Base-by-base conservation (phyloP, 2,329 filamentous ascomycete species). In the Dendrostoma leiphaemia region DNA sequence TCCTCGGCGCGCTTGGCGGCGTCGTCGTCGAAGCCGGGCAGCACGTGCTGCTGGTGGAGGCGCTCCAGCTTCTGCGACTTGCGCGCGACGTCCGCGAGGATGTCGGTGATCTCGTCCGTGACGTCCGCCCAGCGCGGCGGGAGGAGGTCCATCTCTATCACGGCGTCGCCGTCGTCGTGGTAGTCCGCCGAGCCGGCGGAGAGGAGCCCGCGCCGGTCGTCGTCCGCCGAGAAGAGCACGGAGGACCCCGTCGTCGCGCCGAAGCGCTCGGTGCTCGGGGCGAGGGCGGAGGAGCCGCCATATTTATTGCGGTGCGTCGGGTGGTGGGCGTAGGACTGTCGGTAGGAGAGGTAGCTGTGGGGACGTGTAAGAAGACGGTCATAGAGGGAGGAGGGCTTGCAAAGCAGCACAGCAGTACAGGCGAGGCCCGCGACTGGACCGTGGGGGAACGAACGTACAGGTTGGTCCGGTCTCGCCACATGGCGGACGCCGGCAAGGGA, bases 391-490 rank as follows among this genome's bases (percentile, higher is more conserved):
- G n/a, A n/a, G n/a, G n/a, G n/a, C n/a, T n/a, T n/a, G n/a, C n/a
- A n/a, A n/a, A n/a, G n/a, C n/a, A n/a, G n/a, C n/a, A n/a, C n/a
- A n/a, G n/a, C n/a, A n/a, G 15, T 45, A 2, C 1, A 9, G 19
- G 29, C 19, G 17, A 44, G 26, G 29, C 10, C n/a, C 31, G 19
- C 17, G 6, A n/a, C 10, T 23, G 56, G 60, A 68, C 83, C n/a
- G n/a, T n/a, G n/a, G n/a, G n/a, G n/a, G n/a, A n/a, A n/a, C n/a
- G n/a, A n/a, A n/a, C n/a, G 65, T 85, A 97, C 91, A 99, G 89
- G 71, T 97, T 99, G 64, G 94, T 99, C 75, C 94, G 89, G 82
- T 99, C 94, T 79, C 94, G 91, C 92, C 92, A 99, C 91, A 96
- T 96, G 77, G 82, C 87, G 85, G 80, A 81, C 78, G 76, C 74